Evolutionary conservation across 192 early-diverging fungal species (phyloP).

Genomic region (Podila minutissima): DNA sequence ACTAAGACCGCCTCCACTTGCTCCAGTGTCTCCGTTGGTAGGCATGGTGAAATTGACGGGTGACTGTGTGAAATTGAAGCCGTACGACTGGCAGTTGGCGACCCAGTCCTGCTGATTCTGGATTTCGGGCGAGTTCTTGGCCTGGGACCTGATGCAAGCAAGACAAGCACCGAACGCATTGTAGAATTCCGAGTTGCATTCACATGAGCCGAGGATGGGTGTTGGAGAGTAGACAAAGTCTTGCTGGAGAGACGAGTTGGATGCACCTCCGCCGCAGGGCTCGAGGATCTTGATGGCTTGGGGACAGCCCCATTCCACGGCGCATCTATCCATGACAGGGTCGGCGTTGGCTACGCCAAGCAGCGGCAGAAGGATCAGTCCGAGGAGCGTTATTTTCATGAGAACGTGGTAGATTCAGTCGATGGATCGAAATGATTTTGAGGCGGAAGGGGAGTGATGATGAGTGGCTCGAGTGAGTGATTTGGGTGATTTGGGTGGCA

Average conservation of each 20-base stretch:
- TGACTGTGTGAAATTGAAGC: conserved; percentile 34
- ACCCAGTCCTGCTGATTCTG: conserved; percentile 34
- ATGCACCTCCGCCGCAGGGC: conserved; percentile 42
- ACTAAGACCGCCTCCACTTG: neutral
- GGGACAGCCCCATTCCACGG: conserved; percentile 8
- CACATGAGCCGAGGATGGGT: conserved; percentile 29
- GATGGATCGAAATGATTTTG: neutral
- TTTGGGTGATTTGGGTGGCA: neutral
- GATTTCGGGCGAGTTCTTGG: conserved; percentile 16
- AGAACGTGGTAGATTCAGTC: neutral
- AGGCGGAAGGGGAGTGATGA: no score
- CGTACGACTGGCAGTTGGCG: conserved; percentile 18
- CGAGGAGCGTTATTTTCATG: neutral
- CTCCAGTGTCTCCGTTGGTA: conserved; percentile 3
- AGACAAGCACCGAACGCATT: conserved; percentile 33
- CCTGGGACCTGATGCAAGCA: conserved; percentile 31
- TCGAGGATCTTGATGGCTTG: conserved; percentile 12
- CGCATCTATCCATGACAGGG: conserved; percentile 30
- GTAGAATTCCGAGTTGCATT: conserved; percentile 43
- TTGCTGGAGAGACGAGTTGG: conserved; percentile 30
- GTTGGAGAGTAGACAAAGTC: conserved; percentile 33
- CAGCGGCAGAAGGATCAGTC: neutral
- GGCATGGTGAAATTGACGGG: conserved; percentile 27
- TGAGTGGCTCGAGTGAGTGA: neutral
- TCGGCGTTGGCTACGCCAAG: conserved; percentile 5